These are phyloP conservation scores for Ophiostoma pallidulum DNA, from an alignment of 2,329 filamentous ascomycete species.

Conservation along the genomic window DNA sequence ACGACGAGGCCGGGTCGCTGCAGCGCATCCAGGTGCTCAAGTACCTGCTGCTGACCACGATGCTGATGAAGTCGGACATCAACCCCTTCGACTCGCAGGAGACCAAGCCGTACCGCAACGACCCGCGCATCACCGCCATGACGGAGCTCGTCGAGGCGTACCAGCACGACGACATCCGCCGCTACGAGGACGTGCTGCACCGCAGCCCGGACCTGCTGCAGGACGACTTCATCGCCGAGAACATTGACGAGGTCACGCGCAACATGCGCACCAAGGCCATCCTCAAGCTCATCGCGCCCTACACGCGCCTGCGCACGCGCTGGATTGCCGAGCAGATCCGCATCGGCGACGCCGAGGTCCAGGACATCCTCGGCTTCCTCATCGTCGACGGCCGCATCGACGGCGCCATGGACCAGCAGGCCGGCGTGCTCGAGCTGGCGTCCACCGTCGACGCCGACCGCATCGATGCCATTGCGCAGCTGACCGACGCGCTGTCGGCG, in stretches of 20 bases:
- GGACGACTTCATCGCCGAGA: conserved; percentile 95
- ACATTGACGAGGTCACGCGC: conserved; percentile 96
- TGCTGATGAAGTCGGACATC: conserved; percentile 98
- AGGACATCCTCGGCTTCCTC: conserved; percentile 90
- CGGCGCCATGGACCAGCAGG: conserved; percentile 82
- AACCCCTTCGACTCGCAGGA: conserved; percentile 98
- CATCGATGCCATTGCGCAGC: conserved; percentile 60
- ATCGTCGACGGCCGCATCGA: conserved; percentile 84
- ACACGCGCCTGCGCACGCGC: conserved; percentile 78
- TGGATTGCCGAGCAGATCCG: conserved; percentile 86
- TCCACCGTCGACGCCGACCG: conserved; percentile 63
- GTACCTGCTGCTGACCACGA: conserved; percentile 90
- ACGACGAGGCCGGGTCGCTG: conserved; percentile 92
- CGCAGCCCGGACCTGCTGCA: conserved; percentile 81
- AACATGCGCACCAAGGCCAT: conserved; percentile 97
- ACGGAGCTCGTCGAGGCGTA: conserved; percentile 94
- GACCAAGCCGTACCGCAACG: conserved; percentile 95
- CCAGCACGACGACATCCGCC: conserved; percentile 86
- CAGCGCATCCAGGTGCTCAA: conserved; percentile 96
- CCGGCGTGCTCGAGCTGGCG: conserved; percentile 72
- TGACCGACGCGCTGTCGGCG: conserved; percentile 58
- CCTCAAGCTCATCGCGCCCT: conserved; percentile 85
- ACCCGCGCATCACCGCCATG: conserved; percentile 93
- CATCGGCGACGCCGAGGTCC: conserved; percentile 76
- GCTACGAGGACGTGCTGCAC: conserved; percentile 79